Evolutionary conservation across 371 early-diverging fungal genomes (phyloP).

Genomic region (Choanephora cucurbitarum): DNA sequence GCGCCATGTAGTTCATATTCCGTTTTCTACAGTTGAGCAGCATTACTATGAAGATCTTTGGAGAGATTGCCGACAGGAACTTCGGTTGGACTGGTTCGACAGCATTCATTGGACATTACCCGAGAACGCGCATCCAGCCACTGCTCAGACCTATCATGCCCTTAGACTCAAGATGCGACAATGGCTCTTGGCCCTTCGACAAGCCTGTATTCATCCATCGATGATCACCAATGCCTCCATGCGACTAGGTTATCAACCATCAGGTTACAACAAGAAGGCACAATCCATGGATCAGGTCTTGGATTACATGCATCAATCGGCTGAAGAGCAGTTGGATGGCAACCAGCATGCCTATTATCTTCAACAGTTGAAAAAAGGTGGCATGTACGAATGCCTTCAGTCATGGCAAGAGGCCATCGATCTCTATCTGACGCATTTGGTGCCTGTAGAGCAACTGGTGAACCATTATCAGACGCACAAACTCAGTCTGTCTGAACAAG

Average conservation of each 20-base stretch:
- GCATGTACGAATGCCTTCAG: conserved; percentile 37
- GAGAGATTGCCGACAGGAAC: conserved; percentile 39
- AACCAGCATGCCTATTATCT: conserved; percentile 10
- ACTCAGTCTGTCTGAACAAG: conserved; percentile 4
- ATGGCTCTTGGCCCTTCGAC: conserved; percentile 37
- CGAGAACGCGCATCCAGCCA: background rate
- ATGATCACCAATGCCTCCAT: conserved; percentile 19
- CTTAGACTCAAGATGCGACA: conserved; percentile 8
- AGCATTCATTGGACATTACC: conserved; percentile 24
- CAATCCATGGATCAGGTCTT: conserved; percentile 10
- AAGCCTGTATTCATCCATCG: conserved; percentile 42
- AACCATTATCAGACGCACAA: conserved; percentile 11
- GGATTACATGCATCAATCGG: conserved; percentile 2
- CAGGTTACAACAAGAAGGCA: background rate
- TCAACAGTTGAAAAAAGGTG: conserved; percentile 21
- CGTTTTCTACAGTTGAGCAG: conserved; percentile 61
- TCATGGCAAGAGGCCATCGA: conserved; percentile 17
- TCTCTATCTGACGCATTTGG: conserved; percentile 17
- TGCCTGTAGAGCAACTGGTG: conserved; percentile 7
- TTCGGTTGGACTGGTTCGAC: conserved; percentile 24
- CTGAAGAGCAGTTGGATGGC: conserved; percentile 10
- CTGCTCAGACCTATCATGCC: no score
- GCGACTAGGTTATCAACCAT: background rate
- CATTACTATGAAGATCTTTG: conserved; percentile 64
- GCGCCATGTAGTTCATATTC: conserved; percentile 47